Conservation (phyloP, 2,329 filamentous ascomycete genomes). For the Emergomyces africanus region DNA sequence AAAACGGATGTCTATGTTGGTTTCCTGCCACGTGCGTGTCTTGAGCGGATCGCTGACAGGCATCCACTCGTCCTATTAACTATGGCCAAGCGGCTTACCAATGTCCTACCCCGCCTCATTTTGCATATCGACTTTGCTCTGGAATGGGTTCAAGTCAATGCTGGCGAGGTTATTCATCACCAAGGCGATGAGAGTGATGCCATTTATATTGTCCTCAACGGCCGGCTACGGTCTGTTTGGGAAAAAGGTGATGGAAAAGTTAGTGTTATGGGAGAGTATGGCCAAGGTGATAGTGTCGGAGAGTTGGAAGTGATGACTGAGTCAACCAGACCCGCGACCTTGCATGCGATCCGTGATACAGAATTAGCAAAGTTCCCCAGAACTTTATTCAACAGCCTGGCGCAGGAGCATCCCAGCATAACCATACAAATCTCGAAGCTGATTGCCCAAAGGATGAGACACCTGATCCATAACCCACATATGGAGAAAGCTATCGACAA, state of each 20-base stretch:
- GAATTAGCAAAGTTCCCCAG: constrained; percentile 93
- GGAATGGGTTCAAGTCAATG: constrained; percentile 95
- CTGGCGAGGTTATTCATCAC: constrained; percentile 88
- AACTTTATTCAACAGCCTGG: constrained; percentile 92
- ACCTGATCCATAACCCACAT: constrained; percentile 69
- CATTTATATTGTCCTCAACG: constrained; percentile 95
- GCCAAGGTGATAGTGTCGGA: constrained; percentile 93
- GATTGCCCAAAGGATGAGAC: constrained; percentile 87
- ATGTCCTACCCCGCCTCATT: constrained; percentile 74
- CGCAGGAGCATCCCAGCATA: constrained; percentile 92
- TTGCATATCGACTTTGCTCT: constrained; percentile 96
- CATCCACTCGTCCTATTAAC: constrained; percentile 88
- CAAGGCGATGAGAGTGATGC: constrained; percentile 93
- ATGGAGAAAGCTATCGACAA: constrained; percentile 52
- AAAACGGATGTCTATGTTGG: constrained; percentile 98
- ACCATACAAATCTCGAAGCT: constrained; percentile 99
- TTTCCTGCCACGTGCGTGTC: constrained; percentile 70
- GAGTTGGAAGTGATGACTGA: constrained; percentile 97
- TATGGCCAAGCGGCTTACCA: constrained; percentile 89
- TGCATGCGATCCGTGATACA: constrained; percentile 93
- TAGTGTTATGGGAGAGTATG: constrained; percentile 80
- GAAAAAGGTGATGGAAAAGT: constrained; percentile 72
- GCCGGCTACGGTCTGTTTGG: constrained; percentile 70
- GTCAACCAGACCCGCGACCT: constrained; percentile 72
- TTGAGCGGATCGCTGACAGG: constrained; percentile 84